Percentiles rank a stretch among this genome's conserved stretches.
Conservation (phyloP, 495 filamentous ascomycete genomes). For the Penicillium simplicissimum region DNA sequence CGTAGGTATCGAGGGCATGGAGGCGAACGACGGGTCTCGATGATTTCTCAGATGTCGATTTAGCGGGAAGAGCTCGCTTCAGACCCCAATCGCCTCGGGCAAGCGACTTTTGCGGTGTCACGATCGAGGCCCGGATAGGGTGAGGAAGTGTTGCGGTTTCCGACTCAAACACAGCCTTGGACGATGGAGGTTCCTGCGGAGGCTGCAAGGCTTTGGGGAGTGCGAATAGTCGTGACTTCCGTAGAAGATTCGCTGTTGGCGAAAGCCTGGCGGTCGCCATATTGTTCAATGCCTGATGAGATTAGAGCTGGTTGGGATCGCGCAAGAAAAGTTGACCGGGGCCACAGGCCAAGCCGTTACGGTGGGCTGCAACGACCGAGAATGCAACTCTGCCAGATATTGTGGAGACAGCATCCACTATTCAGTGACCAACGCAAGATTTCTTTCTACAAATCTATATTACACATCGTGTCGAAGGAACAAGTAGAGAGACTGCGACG, state of each 20-base stretch:
- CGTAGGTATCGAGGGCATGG: conserved; percentile 74
- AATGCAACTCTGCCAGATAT: conserved; percentile 6
- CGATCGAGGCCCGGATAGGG: conserved; percentile 84
- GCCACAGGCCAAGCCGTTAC: conserved; percentile 24
- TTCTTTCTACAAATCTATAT: not conserved
- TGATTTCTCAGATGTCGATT: conserved; percentile 66
- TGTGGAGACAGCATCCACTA: not conserved
- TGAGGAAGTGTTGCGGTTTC: conserved; percentile 70
- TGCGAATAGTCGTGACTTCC: conserved; percentile 65
- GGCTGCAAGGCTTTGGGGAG: conserved; percentile 57
- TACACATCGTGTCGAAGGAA: not conserved
- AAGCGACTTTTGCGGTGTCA: conserved; percentile 74
- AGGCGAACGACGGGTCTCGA: conserved; percentile 71
- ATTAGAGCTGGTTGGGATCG: conserved; percentile 21
- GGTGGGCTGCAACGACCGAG: conserved; percentile 18
- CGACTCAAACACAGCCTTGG: conserved; percentile 50
- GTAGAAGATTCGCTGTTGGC: conserved; percentile 64
- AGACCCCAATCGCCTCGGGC: conserved; percentile 88
- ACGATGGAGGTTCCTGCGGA: conserved; percentile 42
- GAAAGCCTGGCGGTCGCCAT: conserved; percentile 55
- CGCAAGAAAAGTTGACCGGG: conserved; percentile 42
- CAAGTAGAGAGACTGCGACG: not conserved
- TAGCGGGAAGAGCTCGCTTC: conserved; percentile 78
- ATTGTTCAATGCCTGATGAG: conserved; percentile 30
- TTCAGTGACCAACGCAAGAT: not conserved